A percentile compares a stretch with the other conserved stretches of the same genome.
phyloP scores from a whole-genome alignment of 1,284 basidiomycete genomes.

The Stereum hirsutum region DNA sequence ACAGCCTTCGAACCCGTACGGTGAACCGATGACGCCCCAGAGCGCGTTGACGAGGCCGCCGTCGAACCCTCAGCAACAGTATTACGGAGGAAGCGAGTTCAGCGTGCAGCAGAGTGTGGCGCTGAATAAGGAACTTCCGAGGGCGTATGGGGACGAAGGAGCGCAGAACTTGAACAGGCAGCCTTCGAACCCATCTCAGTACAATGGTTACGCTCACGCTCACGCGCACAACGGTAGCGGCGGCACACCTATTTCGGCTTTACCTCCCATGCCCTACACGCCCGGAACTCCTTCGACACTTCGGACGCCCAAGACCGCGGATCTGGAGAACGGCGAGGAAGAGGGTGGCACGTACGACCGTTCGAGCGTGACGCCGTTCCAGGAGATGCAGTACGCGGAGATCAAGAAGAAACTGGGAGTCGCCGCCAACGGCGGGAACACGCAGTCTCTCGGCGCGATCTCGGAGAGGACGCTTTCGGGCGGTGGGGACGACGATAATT shows the following conservation, averaged over 20 bases:
- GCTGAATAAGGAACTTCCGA: too few species aligned
- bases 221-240: slow-evolving; percentile 17
- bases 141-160: too few species aligned
- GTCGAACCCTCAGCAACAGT: slow-evolving; percentile 6
- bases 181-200: too few species aligned
- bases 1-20: slow-evolving; percentile 9
- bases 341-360: too few species aligned
- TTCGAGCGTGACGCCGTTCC: slow-evolving; percentile 63
- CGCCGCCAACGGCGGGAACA: too few species aligned
- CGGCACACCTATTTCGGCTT: slow-evolving; percentile 5
- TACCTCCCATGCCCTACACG: slow-evolving; percentile 9
- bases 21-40: slow-evolving; percentile 7
- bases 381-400: slow-evolving; percentile 64
- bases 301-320: slow-evolving; percentile 40
- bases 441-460: slow-evolving; percentile 19
- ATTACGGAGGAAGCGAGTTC: too few species aligned
- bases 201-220: too few species aligned
- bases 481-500: too few species aligned
- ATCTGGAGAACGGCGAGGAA: too few species aligned
- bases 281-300: slow-evolving; percentile 1
- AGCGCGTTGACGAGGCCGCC: slow-evolving; percentile 12
- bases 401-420: slow-evolving; percentile 48
- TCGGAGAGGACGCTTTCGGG: too few species aligned
- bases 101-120: too few species aligned
- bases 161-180: too few species aligned